phyloP scores from a whole-genome alignment of 1,284 basidiomycete genomes.

The Trichosporon coremiiforme region DNA sequence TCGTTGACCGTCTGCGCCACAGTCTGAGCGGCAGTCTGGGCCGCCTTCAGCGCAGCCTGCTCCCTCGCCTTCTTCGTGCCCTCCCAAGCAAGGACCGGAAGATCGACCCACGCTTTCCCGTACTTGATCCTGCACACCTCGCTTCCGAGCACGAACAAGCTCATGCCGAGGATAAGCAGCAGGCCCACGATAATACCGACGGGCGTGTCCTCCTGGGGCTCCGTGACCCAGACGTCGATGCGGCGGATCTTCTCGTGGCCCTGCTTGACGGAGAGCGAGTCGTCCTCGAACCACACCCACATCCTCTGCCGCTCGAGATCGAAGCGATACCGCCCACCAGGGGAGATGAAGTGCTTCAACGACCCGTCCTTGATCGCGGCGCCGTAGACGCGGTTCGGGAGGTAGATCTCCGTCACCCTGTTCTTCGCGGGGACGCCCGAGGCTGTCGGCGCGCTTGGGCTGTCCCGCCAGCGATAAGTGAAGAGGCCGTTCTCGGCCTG shows the following conservation, averaged over 20 bases:
- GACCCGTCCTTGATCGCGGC: constrained; percentile 20
- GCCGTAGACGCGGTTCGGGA: constrained; percentile 60
- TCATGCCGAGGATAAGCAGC: neutral
- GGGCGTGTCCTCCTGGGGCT: constrained; percentile 9
- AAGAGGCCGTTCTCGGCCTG: constrained; percentile 37
- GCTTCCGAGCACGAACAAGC: constrained; percentile 20
- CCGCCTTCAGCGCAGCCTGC: neutral
- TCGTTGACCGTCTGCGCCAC: too few species aligned
- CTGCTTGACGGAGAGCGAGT: constrained; percentile 8
- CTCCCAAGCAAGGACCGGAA: neutral
- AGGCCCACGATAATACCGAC: constrained; percentile 1
- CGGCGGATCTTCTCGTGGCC: constrained; percentile 16
- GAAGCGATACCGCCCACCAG: constrained; percentile 40
- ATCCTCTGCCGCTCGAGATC: constrained; percentile 41
- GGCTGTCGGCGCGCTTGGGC: constrained; percentile 24
- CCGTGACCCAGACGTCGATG: constrained; percentile 45
- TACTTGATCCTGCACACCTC: constrained; percentile 20
- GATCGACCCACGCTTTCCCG: constrained; percentile 20
- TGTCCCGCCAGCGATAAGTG: constrained; percentile 40
- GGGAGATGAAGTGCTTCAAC: constrained; percentile 34
- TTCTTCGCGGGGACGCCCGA: constrained; percentile 42
- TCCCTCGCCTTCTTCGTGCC: neutral
- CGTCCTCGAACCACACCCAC: constrained; percentile 50
- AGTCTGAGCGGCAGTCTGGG: neutral
- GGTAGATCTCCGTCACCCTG: constrained; percentile 75